Base-by-base conservation (phyloP, 1,139 yeast genomes). In the Geotrichum bryndzae region DNA sequence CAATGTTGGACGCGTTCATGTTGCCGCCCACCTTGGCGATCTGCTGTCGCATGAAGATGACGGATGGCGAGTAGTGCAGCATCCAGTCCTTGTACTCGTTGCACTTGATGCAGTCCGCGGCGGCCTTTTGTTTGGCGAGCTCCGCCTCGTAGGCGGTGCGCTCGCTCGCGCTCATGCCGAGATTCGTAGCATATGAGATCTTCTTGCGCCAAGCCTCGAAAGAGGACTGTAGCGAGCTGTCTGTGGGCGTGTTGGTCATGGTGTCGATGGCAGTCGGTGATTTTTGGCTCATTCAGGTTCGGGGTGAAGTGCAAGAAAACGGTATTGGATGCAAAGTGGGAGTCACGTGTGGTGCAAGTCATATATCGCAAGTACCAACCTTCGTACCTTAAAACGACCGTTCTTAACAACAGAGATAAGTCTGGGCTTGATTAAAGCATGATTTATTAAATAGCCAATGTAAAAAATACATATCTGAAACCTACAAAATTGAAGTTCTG, bases 171-270 rank as follows among this genome's bases (percentile, higher is more conserved):
- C 82, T 74, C 60, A 86, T 68, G 0, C 92, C 91, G 53, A 88
- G 71, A 0, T 96, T 95, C 0, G 96, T 86, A 67, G 85, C 79
- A 75, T 89, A 89, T 66, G 82, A 83, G 63, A 88, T 73, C 15
- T 90, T 82, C 64, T 92, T 78, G 67, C 91, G 80, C 92, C 96
- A 88, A 92, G 94, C 88, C 62, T 86, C 87, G 70, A 90, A 88
- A 8, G 89, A 88, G 2, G 68, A 54, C n/a, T 60, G 57, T 29
- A 45, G 48, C 18, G 51, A 51, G 53, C 22, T 31, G 58, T 31
- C 50, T 11, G 45, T 38, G 45, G 45, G n/a, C 5, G 45, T 13
- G 45, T n/a, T 5, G 45, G 45, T 13, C 45, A 38, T 35, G 41
- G 15, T 35, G 41, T 25, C 27, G 27, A 25, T 25, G 27, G 27